These are phyloP conservation scores for Bolboschoenus planiculmis DNA, from an alignment of 176 grass and related monocot genomes.

Conservation along the genomic window DNA sequence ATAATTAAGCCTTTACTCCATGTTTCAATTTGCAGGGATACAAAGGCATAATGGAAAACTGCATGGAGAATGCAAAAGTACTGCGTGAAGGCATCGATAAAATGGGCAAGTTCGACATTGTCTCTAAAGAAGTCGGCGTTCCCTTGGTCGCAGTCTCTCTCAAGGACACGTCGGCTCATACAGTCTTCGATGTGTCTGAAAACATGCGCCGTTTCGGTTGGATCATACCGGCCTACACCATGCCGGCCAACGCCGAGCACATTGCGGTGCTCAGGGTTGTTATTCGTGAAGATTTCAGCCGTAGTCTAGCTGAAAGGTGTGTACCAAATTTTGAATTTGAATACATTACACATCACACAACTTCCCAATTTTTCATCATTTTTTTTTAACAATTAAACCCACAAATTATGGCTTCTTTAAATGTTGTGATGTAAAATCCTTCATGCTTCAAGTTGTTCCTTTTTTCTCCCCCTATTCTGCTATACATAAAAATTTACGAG, in stretches of 20 bases:
- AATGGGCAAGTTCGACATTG: constrained; percentile 52
- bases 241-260: constrained; percentile 59
- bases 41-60: constrained; percentile 70
- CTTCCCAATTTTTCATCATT: constrained; percentile 21
- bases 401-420: no score
- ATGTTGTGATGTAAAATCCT: no score
- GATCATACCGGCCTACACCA: constrained; percentile 79
- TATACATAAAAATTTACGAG: no score
- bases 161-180: constrained; percentile 43
- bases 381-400: no score
- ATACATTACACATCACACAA: constrained; percentile 32
- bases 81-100: constrained; percentile 51
- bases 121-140: constrained; percentile 65
- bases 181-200: constrained; percentile 67
- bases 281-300: constrained; percentile 75
- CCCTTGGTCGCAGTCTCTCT: constrained; percentile 70
- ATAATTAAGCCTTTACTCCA: neutral
- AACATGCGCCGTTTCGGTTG: constrained; percentile 67
- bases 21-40: constrained; percentile 37
- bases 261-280: constrained; percentile 60
- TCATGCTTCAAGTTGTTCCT: no score
- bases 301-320: constrained; percentile 51
- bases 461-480: neutral
- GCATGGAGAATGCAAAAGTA: constrained; percentile 53
- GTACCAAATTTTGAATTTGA: neutral